Evolutionary conservation across 257 asterid species (phyloP).

Genomic region (Asclepias syriaca): DNA sequence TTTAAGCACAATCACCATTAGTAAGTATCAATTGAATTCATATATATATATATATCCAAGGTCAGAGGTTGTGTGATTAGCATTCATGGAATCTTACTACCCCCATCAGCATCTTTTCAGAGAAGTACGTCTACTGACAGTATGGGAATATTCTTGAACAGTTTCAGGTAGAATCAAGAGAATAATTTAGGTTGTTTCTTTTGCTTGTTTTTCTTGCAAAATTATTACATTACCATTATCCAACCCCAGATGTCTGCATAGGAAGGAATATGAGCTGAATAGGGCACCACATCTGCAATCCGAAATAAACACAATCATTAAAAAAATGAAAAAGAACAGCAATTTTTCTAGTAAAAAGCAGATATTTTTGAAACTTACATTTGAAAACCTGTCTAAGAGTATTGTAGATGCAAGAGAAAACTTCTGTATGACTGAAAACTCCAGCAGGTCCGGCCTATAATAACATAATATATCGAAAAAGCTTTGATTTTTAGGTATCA

Average conservation of each 20-base stretch:
- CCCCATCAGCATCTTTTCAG: background rate
- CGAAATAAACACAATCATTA: too few species aligned
- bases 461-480: background rate
- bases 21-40: background rate
- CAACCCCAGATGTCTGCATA: constrained; percentile 99
- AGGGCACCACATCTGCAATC: constrained; percentile 73
- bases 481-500: background rate
- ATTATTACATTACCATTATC: constrained; percentile 67
- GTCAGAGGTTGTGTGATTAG: background rate
- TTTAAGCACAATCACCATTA: background rate
- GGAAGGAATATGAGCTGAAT: constrained; percentile 90
- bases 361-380: constrained; percentile 41
- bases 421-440: constrained; percentile 86
- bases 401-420: constrained; percentile 85
- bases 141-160: background rate
- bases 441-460: constrained; percentile 96
- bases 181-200: background rate
- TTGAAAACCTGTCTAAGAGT: constrained; percentile 87
- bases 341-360: too few species aligned
- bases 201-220: background rate
- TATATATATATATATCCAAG: background rate
- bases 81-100: background rate
- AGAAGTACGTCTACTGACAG: background rate
- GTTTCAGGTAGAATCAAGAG: background rate
- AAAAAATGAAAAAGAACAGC: too few species aligned